Base-by-base conservation (phyloP, 2,329 filamentous ascomycete genomes). In the Incumbomyces lentus region DNA sequence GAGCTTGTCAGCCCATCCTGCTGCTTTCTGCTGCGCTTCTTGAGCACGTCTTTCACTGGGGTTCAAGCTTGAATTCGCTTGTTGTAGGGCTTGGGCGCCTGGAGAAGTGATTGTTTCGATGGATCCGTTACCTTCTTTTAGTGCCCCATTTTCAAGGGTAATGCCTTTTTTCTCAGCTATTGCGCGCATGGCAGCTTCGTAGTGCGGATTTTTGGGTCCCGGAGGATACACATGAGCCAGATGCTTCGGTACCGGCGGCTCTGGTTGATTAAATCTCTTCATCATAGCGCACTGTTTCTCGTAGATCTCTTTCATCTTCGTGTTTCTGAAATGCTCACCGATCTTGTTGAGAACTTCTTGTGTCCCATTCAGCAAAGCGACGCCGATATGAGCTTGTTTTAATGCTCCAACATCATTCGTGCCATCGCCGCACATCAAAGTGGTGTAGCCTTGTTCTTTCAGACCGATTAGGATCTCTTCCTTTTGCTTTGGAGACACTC, bases 301-400 rank as follows among this genome's bases (percentile, higher is more conserved):
- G 64, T 98, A 98, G 54, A 98, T 79, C 55, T 95, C 89, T 75
- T 95, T 96, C 86, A 98, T 93, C 74, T 88, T 94, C 34, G 84
- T 94, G 65, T 88, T 94, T 57, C 92, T 84, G 60, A 84, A 82
- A 66, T 98, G 89, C 61, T 96, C 92, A 19, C 85, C 83, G 58
- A 98, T 98, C 63, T 83, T 88, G 47, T 81, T 82, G 45, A 98
- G 76, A 62, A 96, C 92, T 17, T 96, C 86, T 55, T 81, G 83
- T 1, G 89, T 93, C 52, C 92, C 92, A 66, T 98, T 98, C 56
- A 98, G 79, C 41, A 98, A 79, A 17, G 92, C 92, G 52, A 98
- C 86, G 67, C 92, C 92, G 53, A 98, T 88, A 62, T 98, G 92
- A 34, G 92, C 92, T 69, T 98, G 92, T 73, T 98, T 98, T 60